These are phyloP conservation scores for Botrytis elliptica DNA, from an alignment of 2,329 filamentous ascomycete genomes.

Conservation along the genomic window DNA sequence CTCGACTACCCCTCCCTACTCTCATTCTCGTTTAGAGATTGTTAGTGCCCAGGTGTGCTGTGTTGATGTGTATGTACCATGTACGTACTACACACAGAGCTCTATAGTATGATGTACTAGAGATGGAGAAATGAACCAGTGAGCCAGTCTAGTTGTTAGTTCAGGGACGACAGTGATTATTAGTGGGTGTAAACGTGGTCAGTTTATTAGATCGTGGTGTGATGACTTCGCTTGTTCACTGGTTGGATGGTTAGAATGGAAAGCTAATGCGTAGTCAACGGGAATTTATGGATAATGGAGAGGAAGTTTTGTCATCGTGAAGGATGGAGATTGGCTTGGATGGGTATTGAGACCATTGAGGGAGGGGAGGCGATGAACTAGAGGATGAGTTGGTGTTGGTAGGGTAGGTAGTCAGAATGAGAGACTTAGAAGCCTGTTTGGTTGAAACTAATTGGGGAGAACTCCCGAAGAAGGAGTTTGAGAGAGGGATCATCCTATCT, in stretches of 20 bases:
- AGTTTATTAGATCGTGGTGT: background rate
- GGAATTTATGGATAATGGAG: background rate
- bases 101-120: background rate
- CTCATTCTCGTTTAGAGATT: background rate
- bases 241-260: background rate
- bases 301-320: background rate
- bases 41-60: background rate
- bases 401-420: background rate
- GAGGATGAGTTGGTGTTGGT: conserved; percentile 7
- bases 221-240: background rate
- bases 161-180: background rate
- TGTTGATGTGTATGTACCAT: background rate
- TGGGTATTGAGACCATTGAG: background rate
- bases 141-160: background rate
- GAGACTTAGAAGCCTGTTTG: background rate
- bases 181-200: background rate
- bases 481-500: background rate
- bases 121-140: background rate
- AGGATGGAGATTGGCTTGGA: background rate
- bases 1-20: conserved; percentile 1
- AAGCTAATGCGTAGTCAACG: background rate
- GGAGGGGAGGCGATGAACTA: background rate
- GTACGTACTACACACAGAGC: background rate
- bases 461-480: background rate
- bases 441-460: background rate